These are phyloP conservation scores for Kitagawia praeruptora DNA, from an alignment of 129 eudicot genomes.

Conservation along the genomic window DNA sequence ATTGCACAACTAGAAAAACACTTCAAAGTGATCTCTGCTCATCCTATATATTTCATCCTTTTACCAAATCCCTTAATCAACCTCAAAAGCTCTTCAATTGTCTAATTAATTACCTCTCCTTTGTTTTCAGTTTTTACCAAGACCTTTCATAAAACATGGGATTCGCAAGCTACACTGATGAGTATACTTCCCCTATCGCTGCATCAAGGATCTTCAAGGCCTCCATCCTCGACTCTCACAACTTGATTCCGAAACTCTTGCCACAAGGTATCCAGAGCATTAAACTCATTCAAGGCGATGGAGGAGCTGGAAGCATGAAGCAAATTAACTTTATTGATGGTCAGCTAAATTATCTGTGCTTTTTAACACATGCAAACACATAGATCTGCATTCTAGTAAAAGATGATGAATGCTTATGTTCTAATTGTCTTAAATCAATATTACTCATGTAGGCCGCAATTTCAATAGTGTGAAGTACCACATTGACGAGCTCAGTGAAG, in stretches of 20 bases:
- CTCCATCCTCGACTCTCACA: slow-evolving; percentile 6
- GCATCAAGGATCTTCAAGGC: slow-evolving; percentile 5
- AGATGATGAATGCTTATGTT: background rate
- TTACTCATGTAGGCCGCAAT: background rate
- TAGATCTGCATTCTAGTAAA: background rate
- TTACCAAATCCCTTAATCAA: background rate
- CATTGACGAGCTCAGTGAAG: slow-evolving; percentile 3
- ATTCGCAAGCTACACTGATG: background rate
- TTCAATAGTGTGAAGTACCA: slow-evolving; percentile 4
- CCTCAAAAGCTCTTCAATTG: background rate
- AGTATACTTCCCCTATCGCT: background rate
- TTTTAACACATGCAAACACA: background rate
- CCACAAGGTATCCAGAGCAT: slow-evolving; percentile 7
- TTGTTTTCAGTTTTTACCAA: background rate
- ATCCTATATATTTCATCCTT: background rate
- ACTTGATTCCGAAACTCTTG: slow-evolving; percentile 3
- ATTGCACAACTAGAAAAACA: background rate
- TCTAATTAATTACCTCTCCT: background rate
- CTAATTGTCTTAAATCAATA: background rate
- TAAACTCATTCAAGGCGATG: background rate
- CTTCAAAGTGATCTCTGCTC: background rate
- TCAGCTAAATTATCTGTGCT: background rate
- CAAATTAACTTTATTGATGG: background rate
- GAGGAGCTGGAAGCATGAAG: slow-evolving; percentile 8
- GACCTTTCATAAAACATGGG: background rate